Base-by-base conservation (phyloP, 768 basidiomycete species). In the Tricholoma sp. region DNA sequence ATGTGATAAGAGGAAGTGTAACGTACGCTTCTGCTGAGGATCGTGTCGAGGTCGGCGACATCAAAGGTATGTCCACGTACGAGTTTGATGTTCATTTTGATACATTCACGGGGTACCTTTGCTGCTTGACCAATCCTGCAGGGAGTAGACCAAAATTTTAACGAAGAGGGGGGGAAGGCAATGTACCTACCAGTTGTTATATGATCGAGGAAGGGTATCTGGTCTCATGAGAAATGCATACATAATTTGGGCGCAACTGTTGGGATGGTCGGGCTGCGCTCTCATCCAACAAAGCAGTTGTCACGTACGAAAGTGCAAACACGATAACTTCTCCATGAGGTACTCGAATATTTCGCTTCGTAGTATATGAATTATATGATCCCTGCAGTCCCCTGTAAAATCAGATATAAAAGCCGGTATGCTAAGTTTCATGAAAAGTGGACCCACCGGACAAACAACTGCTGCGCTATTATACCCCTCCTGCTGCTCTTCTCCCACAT, bases 281-380 rank as follows among this genome's bases (percentile, higher is more conserved):
- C 34, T 52, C 21, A 55, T 19, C 39, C 19, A 16, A 11, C n/a
- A 56, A 47, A 2, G 14, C 8, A 39, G 24, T 8, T 5, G 10
- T 21, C 16, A 69, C 81, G 10, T 65, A 91, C 87, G 83, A 84
- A 4, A 94, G 64, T 0, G 85, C 77, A 64, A 98, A 97, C 9
- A 96, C 80, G 7, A 95, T 68, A 0, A 91, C 81, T 50, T 88
- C 89, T 4, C 95, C 95, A 67, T 94, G 79, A 0, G 94, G 94
- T 14, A 98, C 77, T 45, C 73, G 74, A 45, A 94, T 77, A 29
- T 84, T 83, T 29, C 81, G 81, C 62, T 81, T 82, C 2, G 79
- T 78, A 1, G 91, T 84, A 63, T 85, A 86, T 7, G 83, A 80
- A 65, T 95, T 96, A 68, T 90, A 96, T 0, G 86, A 84, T 1